Evolutionary conservation across 2,329 filamentous ascomycete genomes (phyloP).

Genomic region (Ascochyta pisi): DNA sequence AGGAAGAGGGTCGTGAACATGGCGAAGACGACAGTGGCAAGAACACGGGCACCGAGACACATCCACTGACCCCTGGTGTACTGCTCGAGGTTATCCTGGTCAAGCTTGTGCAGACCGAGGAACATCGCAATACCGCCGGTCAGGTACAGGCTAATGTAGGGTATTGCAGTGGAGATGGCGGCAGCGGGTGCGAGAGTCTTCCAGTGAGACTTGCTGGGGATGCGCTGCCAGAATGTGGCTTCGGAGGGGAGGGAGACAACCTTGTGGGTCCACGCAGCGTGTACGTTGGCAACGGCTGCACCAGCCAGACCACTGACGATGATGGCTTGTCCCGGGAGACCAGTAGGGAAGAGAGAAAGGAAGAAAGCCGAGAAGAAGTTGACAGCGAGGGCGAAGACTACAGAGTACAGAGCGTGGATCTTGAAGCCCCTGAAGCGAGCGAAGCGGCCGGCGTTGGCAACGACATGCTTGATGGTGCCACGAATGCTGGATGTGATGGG

Average conservation of each 20-base stretch:
- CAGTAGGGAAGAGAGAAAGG: slow-evolving; percentile 54
- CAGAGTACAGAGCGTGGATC: slow-evolving; percentile 52
- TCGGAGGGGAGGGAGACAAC: slow-evolving; percentile 75
- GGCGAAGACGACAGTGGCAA: slow-evolving; percentile 47
- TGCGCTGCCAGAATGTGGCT: slow-evolving; percentile 68
- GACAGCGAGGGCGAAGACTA: slow-evolving; percentile 38
- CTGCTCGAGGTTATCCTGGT: slow-evolving; percentile 41
- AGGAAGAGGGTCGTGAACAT: slow-evolving; percentile 67
- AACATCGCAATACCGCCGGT: slow-evolving; percentile 53
- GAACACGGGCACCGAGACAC: slow-evolving; percentile 51
- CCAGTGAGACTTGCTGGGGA: slow-evolving; percentile 71
- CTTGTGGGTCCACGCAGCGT: slow-evolving; percentile 83
- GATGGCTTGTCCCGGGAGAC: slow-evolving; percentile 55
- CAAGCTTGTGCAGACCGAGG: slow-evolving; percentile 46
- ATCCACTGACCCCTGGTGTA: slow-evolving; percentile 44
- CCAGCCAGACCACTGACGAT: slow-evolving; percentile 64
- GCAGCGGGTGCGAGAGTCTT: slow-evolving; percentile 73
- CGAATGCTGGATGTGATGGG: slow-evolving; percentile 69
- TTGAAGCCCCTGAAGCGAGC: slow-evolving; percentile 73
- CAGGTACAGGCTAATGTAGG: slow-evolving; percentile 61
- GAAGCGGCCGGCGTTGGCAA: slow-evolving; percentile 66
- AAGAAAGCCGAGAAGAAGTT: slow-evolving; percentile 40
- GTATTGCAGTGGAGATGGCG: slow-evolving; percentile 65
- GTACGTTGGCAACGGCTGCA: slow-evolving; percentile 70
- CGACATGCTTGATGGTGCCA: slow-evolving; percentile 66